Base-by-base conservation (phyloP, 75 land plant species). In the Sequoiadendron giganteum region DNA sequence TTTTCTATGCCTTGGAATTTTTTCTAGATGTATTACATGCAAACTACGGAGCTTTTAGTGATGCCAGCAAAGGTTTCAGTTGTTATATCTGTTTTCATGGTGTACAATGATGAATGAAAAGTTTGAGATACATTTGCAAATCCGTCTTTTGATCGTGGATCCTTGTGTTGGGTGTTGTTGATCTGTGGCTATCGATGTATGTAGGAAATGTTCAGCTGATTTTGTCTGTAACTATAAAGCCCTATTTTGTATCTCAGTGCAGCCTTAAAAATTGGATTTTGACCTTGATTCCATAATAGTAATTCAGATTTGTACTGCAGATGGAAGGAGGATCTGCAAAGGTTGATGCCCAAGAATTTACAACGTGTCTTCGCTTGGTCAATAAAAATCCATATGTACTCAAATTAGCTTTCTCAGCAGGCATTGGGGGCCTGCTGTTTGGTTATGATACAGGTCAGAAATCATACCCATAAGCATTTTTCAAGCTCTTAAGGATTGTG, bases 371-470 rank as follows among this genome's bases (percentile, higher is more conserved):
- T 54, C 39, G 39, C 86, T 36, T 85, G 86, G 10, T 56, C 42
- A 5, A 32, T n/a, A 54, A 36, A 56, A 95, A 96, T 77, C 78
- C 86, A 9, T 96, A 93, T 75, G 88, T 96, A 32, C 89, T 96
- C 13, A 92, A 90, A 14, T 89, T 96, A 76, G 95, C 96, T 21
- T 80, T 93, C 1, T 86, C 94, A 55, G 96, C 96, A 55, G 95
- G 97, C 5, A 88, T 96, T 56, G 96, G 97, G 25, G 96, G 97
- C 10, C 55, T 96, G 65, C 91, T 96, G 34, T 96, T 96, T 86
- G 97, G 97, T 5, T 96, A 96, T 85, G 97, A 96, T 42, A 96
- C 97, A 87, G 97, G 97, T 96, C 87, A 78, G 86, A n/a, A 81
- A 45, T 42, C n/a, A 21, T 38, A 2, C 48, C 45, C 83, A 25